Percentiles rank a stretch among this genome's conserved stretches.
Conservation (phyloP, 352 stramenopile genomes). For the Phytophthora aleatoria region DNA sequence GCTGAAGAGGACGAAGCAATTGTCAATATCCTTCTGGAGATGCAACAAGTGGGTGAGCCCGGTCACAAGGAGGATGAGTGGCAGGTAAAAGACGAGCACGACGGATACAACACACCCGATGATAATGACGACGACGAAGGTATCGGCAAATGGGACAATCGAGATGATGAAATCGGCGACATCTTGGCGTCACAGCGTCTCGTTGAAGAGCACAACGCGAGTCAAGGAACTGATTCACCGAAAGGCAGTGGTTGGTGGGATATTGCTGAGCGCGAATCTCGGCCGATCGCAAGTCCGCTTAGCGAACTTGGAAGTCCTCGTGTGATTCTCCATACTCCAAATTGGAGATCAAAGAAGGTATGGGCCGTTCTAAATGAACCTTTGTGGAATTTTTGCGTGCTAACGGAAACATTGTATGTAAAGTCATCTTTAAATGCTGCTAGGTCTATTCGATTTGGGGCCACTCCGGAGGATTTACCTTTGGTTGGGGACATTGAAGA, state of each 20-base stretch:
- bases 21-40: slow-evolving; percentile 50
- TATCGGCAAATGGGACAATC: slow-evolving; percentile 20
- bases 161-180: slow-evolving; percentile 59
- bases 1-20: slow-evolving; percentile 55
- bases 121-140: slow-evolving; percentile 33
- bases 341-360: slow-evolving; percentile 36
- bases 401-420: slow-evolving; percentile 19
- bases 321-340: slow-evolving; percentile 27
- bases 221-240: slow-evolving; percentile 8
- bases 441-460: slow-evolving; percentile 19
- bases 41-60: slow-evolving; percentile 43
- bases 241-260: slow-evolving; percentile 56
- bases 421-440: slow-evolving; percentile 24
- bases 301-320: slow-evolving; percentile 60
- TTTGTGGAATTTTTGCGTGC: neutral
- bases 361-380: neutral
- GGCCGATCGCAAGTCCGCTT: slow-evolving; percentile 39
- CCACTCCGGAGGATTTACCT: slow-evolving; percentile 44
- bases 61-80: slow-evolving; percentile 13
- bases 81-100: slow-evolving; percentile 24
- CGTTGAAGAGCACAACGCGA: slow-evolving; percentile 24
- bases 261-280: slow-evolving; percentile 39
- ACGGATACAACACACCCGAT: slow-evolving; percentile 23
- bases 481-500: slow-evolving; percentile 66
- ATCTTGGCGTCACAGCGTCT: slow-evolving; percentile 69